Evolutionary conservation across 225 moss, liverwort and hornwort species (phyloP).

Genomic region (Asterella californica): DNA sequence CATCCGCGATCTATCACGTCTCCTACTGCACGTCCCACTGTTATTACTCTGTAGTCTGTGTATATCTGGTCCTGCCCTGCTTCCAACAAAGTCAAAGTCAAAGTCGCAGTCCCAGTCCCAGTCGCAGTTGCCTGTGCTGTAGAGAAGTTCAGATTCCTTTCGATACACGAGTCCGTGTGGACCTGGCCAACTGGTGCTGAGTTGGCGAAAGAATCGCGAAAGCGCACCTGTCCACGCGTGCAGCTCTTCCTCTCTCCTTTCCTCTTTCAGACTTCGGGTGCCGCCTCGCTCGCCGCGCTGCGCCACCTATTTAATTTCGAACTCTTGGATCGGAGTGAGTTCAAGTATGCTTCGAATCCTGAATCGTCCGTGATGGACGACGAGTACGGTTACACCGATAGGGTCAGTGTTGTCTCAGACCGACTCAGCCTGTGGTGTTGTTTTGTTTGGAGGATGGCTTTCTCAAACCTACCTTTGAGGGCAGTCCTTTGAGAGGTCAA

Average conservation of each 20-base stretch:
- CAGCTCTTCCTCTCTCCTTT: neutral
- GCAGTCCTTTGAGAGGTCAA: neutral
- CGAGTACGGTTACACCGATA: neutral
- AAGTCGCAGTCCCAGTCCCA: too few relatives aligned
- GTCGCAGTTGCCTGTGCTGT: too few relatives aligned
- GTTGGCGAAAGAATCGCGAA: neutral
- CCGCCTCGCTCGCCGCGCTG: neutral
- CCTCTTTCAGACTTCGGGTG: neutral
- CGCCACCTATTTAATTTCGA: neutral
- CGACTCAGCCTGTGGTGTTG: too few relatives aligned
- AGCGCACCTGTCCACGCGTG: conserved; percentile 18
- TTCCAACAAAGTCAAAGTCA: too few relatives aligned
- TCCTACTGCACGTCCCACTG: too few relatives aligned
- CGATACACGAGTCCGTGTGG: neutral
- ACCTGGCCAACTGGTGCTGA: neutral
- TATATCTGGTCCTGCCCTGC: neutral
- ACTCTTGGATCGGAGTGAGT: neutral
- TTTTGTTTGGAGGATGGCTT: neutral
- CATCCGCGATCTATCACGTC: too few relatives aligned
- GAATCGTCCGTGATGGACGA: neutral
- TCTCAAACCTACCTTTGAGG: neutral
- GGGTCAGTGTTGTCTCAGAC: too few relatives aligned
- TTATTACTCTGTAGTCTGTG: too few relatives aligned
- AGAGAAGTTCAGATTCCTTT: neutral
- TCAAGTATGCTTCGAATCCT: neutral